A percentile compares a stretch with the other conserved stretches of the same genome.
These are phyloP conservation scores for Mayamaea pseudoterrestris DNA, from an alignment of 108 stramenopile species.

Conservation along the genomic window DNA sequence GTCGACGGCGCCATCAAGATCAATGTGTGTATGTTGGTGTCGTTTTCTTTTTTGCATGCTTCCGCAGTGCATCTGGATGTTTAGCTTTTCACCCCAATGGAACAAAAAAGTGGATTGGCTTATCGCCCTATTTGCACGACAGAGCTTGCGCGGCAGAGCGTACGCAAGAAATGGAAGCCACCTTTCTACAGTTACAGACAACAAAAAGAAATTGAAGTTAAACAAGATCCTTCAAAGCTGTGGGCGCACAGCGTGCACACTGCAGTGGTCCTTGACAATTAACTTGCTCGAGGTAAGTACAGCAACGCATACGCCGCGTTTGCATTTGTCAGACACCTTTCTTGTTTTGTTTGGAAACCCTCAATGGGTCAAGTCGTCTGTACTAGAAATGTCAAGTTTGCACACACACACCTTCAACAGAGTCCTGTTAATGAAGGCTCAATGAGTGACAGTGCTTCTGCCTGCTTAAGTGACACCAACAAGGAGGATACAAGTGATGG, in stretches of 20 bases:
- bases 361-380: not conserved
- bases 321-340: not conserved
- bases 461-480: too few species aligned
- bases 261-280: not conserved
- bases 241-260: constrained; percentile 5
- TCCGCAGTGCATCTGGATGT: not conserved
- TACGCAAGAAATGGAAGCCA: not conserved
- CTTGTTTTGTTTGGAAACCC: not conserved
- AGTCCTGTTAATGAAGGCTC: too few species aligned
- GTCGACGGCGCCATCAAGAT: too few species aligned
- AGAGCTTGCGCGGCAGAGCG: constrained; percentile 10
- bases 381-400: not conserved
- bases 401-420: too few species aligned
- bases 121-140: not conserved
- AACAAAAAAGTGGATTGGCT: not conserved
- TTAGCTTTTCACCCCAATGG: constrained; percentile 1
- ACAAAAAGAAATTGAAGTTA: too few species aligned
- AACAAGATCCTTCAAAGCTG: too few species aligned
- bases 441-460: too few species aligned
- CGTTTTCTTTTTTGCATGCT: not conserved
- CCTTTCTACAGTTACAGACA: not conserved
- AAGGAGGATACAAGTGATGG: too few species aligned
- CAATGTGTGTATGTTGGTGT: too few species aligned
- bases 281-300: too few species aligned
- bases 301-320: too few species aligned